phyloP scores from a whole-genome alignment of 805 yeast species.

The Nakazawaea siamensis region DNA sequence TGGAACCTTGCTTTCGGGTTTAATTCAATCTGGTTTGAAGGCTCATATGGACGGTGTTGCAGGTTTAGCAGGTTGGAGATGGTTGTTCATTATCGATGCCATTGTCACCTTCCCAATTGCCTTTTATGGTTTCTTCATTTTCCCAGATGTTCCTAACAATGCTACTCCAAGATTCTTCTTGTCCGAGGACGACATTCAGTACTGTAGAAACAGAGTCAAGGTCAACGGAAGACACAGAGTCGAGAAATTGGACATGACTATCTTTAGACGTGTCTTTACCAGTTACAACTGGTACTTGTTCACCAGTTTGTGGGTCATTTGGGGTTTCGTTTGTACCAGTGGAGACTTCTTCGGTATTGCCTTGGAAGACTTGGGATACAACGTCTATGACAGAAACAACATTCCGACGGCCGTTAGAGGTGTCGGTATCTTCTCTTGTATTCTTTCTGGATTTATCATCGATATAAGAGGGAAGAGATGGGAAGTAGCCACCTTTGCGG shows the following conservation, averaged over 20 bases:
- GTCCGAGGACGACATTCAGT: conserved; percentile 43
- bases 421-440: conserved; percentile 44
- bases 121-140: conserved; percentile 19
- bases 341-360: conserved; percentile 43
- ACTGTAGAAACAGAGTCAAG: conserved; percentile 34
- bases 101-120: conserved; percentile 29
- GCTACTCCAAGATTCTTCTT: conserved; percentile 36
- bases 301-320: conserved; percentile 41
- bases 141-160: conserved; percentile 62
- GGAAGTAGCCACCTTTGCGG: conserved; percentile 45
- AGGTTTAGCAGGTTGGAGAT: conserved; percentile 43
- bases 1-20: conserved; percentile 50
- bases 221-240: conserved; percentile 14
- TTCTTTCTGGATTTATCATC: conserved; percentile 39
- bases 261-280: conserved; percentile 45
- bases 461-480: conserved; percentile 46
- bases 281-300: conserved; percentile 53
- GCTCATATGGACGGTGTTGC: conserved; percentile 30
- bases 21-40: conserved; percentile 34
- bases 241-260: conserved; percentile 28
- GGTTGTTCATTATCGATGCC: conserved; percentile 49
- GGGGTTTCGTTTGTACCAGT: conserved; percentile 51
- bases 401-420: conserved; percentile 39
- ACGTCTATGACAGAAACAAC: conserved; percentile 32
- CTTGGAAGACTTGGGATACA: conserved; percentile 57